Percentiles rank a stretch among this genome's conserved stretches.
phyloP scores from a whole-genome alignment of 164 flowering plant species.

The Vitis vinifera region ASM3070453v1 NC_081809.1:5996501-5997000 shows the following conservation, averaged over 20 bases:
- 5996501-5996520: constrained; percentile 99
- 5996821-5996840: constrained; percentile 89
- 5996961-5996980: too few species aligned
- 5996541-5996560: constrained; percentile 76
- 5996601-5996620: constrained; percentile 53
- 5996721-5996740: constrained; percentile 54
- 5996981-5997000: too few species aligned
- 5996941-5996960: neutral
- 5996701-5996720: neutral
- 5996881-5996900: neutral
- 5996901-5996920: neutral
- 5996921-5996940: neutral
- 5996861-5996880: neutral
- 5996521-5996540: constrained; percentile 87
- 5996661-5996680: too few species aligned
- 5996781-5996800: constrained; percentile 71
- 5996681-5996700: too few species aligned
- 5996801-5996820: constrained; percentile 61
- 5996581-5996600: constrained; percentile 55
- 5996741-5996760: constrained; percentile 86
- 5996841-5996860: constrained; percentile 99
- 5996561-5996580: constrained; percentile 77
- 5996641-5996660: too few species aligned
- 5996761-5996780: constrained; percentile 94
- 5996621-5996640: neutral